Evolutionary conservation across 352 stramenopile genomes (phyloP).

Genomic region (Globisporangium irregulare): DNA sequence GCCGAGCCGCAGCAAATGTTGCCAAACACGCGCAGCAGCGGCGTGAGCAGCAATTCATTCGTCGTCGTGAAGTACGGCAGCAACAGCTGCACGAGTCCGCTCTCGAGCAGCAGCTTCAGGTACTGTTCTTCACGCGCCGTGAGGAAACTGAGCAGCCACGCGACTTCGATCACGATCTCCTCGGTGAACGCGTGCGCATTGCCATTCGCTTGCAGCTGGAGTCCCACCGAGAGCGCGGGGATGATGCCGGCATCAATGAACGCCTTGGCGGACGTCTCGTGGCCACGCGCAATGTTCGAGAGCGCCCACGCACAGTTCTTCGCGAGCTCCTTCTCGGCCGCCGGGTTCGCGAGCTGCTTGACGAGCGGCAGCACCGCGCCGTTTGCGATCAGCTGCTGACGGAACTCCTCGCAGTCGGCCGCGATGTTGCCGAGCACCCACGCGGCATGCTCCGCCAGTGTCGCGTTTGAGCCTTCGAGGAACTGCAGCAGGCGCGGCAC

Average conservation of each 20-base stretch:
- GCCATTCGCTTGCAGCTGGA: constrained; percentile 23
- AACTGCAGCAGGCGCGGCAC: constrained; percentile 74
- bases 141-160: constrained; percentile 86
- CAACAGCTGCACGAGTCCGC: constrained; percentile 45
- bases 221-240: constrained; percentile 36
- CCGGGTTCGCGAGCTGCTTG: constrained; percentile 33
- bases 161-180: constrained; percentile 68
- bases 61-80: constrained; percentile 57
- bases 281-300: constrained; percentile 79
- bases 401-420: constrained; percentile 80
- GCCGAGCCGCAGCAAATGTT: constrained; percentile 73
- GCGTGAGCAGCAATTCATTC: constrained; percentile 66
- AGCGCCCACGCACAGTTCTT: constrained; percentile 74
- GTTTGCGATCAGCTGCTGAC: constrained; percentile 70
- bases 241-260: constrained; percentile 77
- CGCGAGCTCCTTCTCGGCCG: constrained; percentile 31
- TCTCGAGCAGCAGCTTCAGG: constrained; percentile 64
- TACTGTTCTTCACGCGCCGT: constrained; percentile 76
- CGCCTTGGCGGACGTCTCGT: constrained; percentile 65
- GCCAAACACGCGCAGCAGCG: constrained; percentile 71
- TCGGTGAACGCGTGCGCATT: constrained; percentile 35
- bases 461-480: constrained; percentile 48
- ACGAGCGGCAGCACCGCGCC: constrained; percentile 52
- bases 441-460: constrained; percentile 69
- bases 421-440: constrained; percentile 87